Percentiles rank a stretch among this genome's conserved stretches.
phyloP scores from a whole-genome alignment of 805 yeast genomes.

The Kodamaea fukazawae region DNA sequence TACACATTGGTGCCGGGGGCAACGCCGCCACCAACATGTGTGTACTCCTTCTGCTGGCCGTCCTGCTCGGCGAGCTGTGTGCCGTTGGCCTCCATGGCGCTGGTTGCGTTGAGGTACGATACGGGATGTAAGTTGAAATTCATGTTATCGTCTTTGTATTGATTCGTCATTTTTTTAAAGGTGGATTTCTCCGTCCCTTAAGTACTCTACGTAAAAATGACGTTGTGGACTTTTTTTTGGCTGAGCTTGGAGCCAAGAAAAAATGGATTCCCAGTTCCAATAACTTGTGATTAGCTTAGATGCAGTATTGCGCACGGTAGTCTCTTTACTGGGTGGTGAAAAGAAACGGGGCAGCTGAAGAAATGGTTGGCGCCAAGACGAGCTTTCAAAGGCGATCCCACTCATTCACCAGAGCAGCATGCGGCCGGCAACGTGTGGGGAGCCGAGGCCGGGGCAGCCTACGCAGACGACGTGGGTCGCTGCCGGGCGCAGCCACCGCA shows the following conservation, averaged over 20 bases:
- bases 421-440: slow-evolving; percentile 2
- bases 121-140: slow-evolving; percentile 46
- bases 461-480: background rate
- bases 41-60: background rate
- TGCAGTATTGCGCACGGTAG: background rate
- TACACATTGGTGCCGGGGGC: slow-evolving; percentile 28
- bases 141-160: slow-evolving; percentile 17
- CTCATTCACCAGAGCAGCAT: background rate
- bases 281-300: too few species aligned
- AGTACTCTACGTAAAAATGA: slow-evolving; percentile 1
- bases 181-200: background rate
- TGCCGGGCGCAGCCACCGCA: background rate
- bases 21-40: slow-evolving; percentile 12
- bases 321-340: background rate
- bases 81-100: slow-evolving; percentile 3
- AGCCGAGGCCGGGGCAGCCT: background rate
- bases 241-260: slow-evolving; percentile 8
- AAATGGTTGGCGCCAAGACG: slow-evolving; percentile 11
- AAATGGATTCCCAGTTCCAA: background rate
- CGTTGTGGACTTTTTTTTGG: slow-evolving; percentile 3
- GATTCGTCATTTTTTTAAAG: background rate
- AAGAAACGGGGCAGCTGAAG: slow-evolving; percentile 4
- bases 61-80: slow-evolving; percentile 1
- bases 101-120: slow-evolving; percentile 39
- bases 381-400: background rate